Percentiles rank a stretch among this genome's conserved stretches.
Conservation (phyloP, 306 rosid species). For the Cyamopsis tetragonoloba region DNA sequence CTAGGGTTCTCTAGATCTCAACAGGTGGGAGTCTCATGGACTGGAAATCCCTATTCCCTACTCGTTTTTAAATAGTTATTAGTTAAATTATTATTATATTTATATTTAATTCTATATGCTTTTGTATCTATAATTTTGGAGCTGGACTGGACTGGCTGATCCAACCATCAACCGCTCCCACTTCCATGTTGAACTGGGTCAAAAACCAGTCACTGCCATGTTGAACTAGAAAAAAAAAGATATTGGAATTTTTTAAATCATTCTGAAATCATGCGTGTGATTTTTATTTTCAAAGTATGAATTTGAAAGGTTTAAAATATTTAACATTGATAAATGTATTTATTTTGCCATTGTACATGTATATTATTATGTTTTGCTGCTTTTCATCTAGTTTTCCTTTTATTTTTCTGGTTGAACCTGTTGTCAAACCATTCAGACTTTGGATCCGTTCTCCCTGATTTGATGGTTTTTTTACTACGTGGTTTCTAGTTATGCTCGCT, state of each 20-base stretch:
- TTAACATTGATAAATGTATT: neutral
- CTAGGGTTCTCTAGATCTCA: too few species aligned
- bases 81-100: constrained; percentile 14
- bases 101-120: too few species aligned
- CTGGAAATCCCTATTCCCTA: too few species aligned
- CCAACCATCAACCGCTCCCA: neutral
- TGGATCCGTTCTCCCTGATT: neutral
- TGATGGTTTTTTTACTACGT: neutral
- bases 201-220: neutral
- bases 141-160: neutral
- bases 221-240: constrained; percentile 5
- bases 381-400: neutral
- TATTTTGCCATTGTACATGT: neutral
- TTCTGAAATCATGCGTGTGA: neutral
- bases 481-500: constrained; percentile 12
- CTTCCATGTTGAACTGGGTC: neutral
- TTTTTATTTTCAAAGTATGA: neutral
- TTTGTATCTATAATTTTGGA: neutral
- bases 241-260: neutral
- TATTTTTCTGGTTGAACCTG: constrained; percentile 3
- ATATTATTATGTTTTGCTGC: neutral
- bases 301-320: neutral
- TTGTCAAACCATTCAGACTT: constrained; percentile 13
- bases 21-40: too few species aligned
- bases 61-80: too few species aligned